These are phyloP conservation scores for Ophiostoma fasciatum DNA, from an alignment of 2,329 filamentous ascomycete species.

Conservation along the genomic window DNA sequence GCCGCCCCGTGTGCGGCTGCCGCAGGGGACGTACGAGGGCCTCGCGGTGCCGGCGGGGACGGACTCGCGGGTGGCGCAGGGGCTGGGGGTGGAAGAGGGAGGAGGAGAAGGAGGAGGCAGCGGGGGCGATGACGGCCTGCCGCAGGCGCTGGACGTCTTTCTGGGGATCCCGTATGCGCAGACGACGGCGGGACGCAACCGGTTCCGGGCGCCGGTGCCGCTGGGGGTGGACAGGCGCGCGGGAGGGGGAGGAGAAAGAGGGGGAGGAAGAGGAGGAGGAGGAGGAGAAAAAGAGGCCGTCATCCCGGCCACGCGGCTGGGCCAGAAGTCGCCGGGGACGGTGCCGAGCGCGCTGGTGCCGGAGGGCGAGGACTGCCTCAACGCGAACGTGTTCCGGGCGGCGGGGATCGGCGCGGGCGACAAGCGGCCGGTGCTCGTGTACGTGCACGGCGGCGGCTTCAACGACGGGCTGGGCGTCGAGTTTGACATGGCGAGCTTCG, in stretches of 20 bases:
- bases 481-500: conserved; percentile 47
- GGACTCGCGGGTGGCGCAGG: no score
- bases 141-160: conserved; percentile 31
- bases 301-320: conserved; percentile 5
- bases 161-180: conserved; percentile 35
- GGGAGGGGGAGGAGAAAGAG: not conserved
- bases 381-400: conserved; percentile 32
- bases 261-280: no score
- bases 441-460: conserved; percentile 50
- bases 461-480: conserved; percentile 36
- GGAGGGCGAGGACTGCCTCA: conserved; percentile 36
- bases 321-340: conserved; percentile 11
- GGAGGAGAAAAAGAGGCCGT: no score
- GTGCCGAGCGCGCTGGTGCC: conserved; percentile 6
- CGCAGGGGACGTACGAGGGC: conserved; percentile 27
- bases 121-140: no score
- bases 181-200: conserved; percentile 25
- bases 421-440: conserved; percentile 36
- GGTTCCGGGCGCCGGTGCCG: conserved; percentile 27
- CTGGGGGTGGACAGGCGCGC: conserved; percentile 12
- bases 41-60: not conserved
- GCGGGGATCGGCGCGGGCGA: not conserved
- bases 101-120: no score
- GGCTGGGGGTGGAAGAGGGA: no score
- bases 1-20: conserved; percentile 16